Base-by-base conservation (phyloP, 2,329 filamentous ascomycete species). In the Furcasterigmium furcatum region DNA sequence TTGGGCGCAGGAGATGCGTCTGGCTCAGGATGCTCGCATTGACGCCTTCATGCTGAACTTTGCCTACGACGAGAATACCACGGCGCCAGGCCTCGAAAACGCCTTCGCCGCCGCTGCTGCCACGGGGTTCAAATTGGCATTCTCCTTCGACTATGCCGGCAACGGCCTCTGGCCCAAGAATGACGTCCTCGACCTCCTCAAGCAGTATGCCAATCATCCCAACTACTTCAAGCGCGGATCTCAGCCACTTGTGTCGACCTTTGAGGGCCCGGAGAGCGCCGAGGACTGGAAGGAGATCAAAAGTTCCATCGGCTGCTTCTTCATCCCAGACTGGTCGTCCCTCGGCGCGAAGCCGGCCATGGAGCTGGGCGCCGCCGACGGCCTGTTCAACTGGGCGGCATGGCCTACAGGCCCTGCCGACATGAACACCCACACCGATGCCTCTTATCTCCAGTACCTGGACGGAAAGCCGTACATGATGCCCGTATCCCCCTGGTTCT, bases 401-500 rank as follows among this genome's bases (percentile, higher is more conserved):
- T 71, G 67, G 68, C 63, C 65, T 0, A 29, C 49, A 19, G 61
- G 66, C 35, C 43, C 43, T 2, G 20, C 16, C 20, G 42, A 45
- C 24, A 51, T 51, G 48, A 43, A 46, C 18, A 55, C 52, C 9
- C 50, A 46, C 5, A 32, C 44, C 9, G 57, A 59, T 32, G 49
- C 50, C 7, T 54, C 49, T 1, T 58, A 57, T 39, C 21, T 22
- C 3, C 20, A 47, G 7, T 46, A 41, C 9, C 10, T 59, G 13
- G 35, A 36, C 22, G 22, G 22, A 13, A 40, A 40, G 21, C 47
- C 58, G 1, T 68, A 64, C 52, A 78, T 80, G 71, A 78, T 78
- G 73, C 68, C 74, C 3, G 71, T 79, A n/a, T 74, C 73, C 0
- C 77, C 78, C 0, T 80, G 76, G 77, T 82, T 82, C 59, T 82